phyloP scores from a whole-genome alignment of 306 rosid genomes.

The Sindora glabra region DNA sequence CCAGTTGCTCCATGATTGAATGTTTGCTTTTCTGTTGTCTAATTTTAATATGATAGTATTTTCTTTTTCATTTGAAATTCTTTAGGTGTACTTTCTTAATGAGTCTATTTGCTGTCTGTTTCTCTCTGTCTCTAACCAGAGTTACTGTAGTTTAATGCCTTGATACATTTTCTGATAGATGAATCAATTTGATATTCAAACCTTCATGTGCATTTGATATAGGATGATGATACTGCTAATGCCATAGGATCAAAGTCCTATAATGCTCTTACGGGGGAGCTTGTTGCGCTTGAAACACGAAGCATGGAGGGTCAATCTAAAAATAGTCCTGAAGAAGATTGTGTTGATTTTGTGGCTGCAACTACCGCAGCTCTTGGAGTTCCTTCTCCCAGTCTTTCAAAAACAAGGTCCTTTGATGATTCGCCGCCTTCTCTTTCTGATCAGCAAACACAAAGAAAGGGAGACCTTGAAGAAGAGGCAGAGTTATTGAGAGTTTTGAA shows the following conservation, averaged over 20 bases:
- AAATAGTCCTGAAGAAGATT: conserved; percentile 65
- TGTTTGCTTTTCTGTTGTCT: not conserved
- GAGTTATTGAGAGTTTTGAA: conserved; percentile 64
- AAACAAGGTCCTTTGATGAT: conserved; percentile 68
- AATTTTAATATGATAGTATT: not conserved
- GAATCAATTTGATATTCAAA: conserved; percentile 22
- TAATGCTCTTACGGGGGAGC: conserved; percentile 85
- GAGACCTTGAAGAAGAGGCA: conserved; percentile 87
- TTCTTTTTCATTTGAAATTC: not conserved
- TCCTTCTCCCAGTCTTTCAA: conserved; percentile 89
- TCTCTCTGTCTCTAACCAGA: not conserved
- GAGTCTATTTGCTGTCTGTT: not conserved
- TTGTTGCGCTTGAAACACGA: conserved; percentile 81
- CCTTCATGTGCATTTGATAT: conserved; percentile 19
- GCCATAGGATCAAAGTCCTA: conserved; percentile 89
- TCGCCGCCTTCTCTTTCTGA: conserved; percentile 57
- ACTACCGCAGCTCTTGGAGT: conserved; percentile 95
- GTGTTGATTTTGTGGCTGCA: conserved; percentile 95
- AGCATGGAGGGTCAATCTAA: conserved; percentile 34
- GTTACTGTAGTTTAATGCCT: not conserved
- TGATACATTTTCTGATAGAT: not conserved
- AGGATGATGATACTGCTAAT: conserved; percentile 67
- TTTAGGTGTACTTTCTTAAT: not conserved
- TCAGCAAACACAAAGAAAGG: conserved; percentile 41
- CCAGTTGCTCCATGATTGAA: not conserved